Conservation (phyloP, 108 stramenopile species). For the Fistulifera pelliculosa region DNA sequence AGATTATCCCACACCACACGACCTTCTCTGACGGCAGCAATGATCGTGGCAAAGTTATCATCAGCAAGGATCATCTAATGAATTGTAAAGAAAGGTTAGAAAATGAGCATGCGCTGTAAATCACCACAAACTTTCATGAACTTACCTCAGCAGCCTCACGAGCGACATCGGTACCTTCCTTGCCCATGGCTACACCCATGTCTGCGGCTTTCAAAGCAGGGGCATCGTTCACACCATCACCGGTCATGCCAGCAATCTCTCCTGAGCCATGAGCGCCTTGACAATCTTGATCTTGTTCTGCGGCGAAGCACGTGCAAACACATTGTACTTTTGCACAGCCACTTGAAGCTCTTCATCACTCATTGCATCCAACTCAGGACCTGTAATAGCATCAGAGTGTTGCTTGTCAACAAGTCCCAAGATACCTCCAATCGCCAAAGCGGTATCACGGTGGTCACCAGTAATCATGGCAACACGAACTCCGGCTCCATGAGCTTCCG, state of each 20-base stretch:
- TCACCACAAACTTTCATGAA: no score
- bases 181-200: conserved; percentile 99
- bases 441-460: conserved; percentile 91
- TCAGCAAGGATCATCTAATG: conserved; percentile 96
- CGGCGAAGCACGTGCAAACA: conserved; percentile 85
- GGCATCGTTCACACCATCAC: conserved; percentile 99
- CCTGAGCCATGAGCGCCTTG: conserved; percentile 86
- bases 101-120: no score
- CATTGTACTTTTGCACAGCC: conserved; percentile 66
- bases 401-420: conserved; percentile 78
- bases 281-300: conserved; percentile 88
- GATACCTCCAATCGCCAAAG: conserved; percentile 68
- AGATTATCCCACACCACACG: conserved; percentile 86
- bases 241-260: conserved; percentile 94
- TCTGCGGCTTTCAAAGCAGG: conserved; percentile 96
- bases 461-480: conserved; percentile 97
- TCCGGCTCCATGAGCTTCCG: conserved; percentile 74
- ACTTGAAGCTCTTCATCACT: conserved; percentile 50
- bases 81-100: no score
- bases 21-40: conserved; percentile 61
- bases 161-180: conserved; percentile 94
- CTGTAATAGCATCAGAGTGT: conserved; percentile 52
- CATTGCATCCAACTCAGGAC: conserved; percentile 79
- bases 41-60: conserved; percentile 97
- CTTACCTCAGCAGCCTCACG: conserved; percentile 95